Percentiles rank a stretch among this genome's conserved stretches.
Evolutionary conservation across 768 basidiomycete species (phyloP).

Genomic region (Russula lepida): DNA sequence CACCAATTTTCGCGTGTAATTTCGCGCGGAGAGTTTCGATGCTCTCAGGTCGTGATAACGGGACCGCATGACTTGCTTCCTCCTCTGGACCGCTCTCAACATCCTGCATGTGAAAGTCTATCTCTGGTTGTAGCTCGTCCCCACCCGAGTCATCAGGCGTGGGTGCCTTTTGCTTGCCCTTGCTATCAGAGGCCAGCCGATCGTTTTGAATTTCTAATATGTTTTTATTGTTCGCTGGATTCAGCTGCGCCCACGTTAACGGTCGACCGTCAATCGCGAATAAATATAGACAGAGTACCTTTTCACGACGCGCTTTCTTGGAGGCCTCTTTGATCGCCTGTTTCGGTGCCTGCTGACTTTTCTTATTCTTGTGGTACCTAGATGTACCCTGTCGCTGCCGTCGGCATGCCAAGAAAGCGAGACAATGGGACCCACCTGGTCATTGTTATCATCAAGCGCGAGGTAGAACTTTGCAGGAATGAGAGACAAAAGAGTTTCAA

Average conservation of each 20-base stretch:
- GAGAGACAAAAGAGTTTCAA: slow-evolving; percentile 72
- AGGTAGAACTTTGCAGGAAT: slow-evolving; percentile 91
- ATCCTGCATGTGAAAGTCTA: slow-evolving; percentile 29
- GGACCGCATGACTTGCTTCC: slow-evolving; percentile 33
- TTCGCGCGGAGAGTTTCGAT: slow-evolving; percentile 61
- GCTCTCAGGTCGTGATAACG: slow-evolving; percentile 57
- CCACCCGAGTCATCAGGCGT: slow-evolving; percentile 27
- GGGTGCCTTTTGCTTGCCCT: slow-evolving; percentile 44
- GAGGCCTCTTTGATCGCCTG: slow-evolving; percentile 84
- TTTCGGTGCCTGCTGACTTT: slow-evolving; percentile 66
- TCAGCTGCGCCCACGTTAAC: slow-evolving; percentile 51
- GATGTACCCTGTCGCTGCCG: slow-evolving; percentile 37
- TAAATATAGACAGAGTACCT: slow-evolving; percentile 42
- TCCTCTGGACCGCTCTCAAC: slow-evolving; percentile 30
- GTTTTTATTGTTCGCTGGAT: slow-evolving; percentile 83
- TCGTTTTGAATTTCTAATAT: slow-evolving; percentile 44
- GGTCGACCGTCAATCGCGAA: not conserved
- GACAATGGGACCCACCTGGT: slow-evolving; percentile 43
- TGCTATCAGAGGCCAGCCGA: slow-evolving; percentile 23
- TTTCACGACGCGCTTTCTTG: slow-evolving; percentile 81
- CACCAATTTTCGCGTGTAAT: slow-evolving; percentile 63
- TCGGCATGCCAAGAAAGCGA: not conserved
- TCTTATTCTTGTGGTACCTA: slow-evolving; percentile 83
- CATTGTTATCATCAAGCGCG: slow-evolving; percentile 53
- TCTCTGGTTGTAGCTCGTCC: slow-evolving; percentile 32